These are phyloP conservation scores for Xylariaceae sp. DNA, from an alignment of 2,329 filamentous ascomycete genomes.

Conservation along the genomic window DNA sequence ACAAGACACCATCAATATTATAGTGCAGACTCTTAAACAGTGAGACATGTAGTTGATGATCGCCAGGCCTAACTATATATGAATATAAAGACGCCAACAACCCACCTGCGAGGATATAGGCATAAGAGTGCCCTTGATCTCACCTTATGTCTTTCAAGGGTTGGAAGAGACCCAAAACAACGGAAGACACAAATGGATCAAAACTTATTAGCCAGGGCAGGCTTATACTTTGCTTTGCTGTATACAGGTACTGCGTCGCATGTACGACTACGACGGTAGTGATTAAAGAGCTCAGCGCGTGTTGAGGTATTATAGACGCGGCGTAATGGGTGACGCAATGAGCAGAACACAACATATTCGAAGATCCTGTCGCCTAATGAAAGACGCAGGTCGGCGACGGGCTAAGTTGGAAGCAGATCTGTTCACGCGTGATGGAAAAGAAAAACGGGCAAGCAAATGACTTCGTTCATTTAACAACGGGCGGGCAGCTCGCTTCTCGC, in stretches of 20 bases:
- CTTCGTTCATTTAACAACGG: slow-evolving; percentile 3
- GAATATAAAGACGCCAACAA: neutral
- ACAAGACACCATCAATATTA: neutral
- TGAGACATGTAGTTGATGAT: neutral
- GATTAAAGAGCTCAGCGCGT: neutral
- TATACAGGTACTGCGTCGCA: neutral
- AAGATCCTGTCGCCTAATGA: neutral
- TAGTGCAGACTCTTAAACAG: neutral
- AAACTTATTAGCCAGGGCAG: too few relatives aligned
- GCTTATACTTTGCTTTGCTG: too few relatives aligned
- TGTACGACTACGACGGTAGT: neutral
- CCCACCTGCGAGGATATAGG: neutral
- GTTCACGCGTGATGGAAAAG: neutral
- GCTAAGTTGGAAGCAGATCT: neutral
- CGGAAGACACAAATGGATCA: neutral
- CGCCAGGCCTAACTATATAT: neutral
- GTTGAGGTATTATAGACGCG: neutral
- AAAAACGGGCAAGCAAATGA: neutral
- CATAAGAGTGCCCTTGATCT: neutral
- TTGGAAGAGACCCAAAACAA: neutral
- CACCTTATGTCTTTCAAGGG: neutral
- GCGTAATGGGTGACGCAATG: neutral
- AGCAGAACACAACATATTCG: neutral
- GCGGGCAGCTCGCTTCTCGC: slow-evolving; percentile 15
- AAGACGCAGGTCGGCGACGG: neutral